phyloP scores from a whole-genome alignment of 2,329 filamentous ascomycete species.

The Nemania bipapillata region DNA sequence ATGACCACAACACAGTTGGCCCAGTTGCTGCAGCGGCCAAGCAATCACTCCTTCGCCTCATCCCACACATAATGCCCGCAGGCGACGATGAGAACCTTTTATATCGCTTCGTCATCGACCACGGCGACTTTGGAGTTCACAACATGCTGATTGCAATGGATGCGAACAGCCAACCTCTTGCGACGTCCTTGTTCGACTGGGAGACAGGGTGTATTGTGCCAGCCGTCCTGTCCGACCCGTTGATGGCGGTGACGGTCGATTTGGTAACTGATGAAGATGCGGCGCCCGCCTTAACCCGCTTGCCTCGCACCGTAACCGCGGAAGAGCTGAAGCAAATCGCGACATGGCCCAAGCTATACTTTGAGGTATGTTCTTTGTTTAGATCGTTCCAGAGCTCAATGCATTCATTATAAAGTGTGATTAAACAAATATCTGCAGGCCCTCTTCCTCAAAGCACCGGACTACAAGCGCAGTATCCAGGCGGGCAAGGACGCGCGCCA shows the following conservation, averaged over 20 bases:
- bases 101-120: not conserved
- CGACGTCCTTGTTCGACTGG: not conserved
- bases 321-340: not conserved
- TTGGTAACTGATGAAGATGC: not conserved
- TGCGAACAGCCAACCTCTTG: not conserved
- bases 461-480: not conserved
- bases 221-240: slow-evolving; percentile 2
- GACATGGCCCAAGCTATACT: not conserved
- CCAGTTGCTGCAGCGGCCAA: slow-evolving; percentile 13
- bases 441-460: not conserved
- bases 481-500: slow-evolving; percentile 3
- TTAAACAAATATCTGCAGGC: not conserved
- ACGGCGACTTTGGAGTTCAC: slow-evolving; percentile 8
- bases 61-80: slow-evolving; percentile 5
- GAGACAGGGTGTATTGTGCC: slow-evolving; percentile 2
- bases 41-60: slow-evolving; percentile 1
- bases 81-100: not conserved
- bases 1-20: slow-evolving; percentile 5
- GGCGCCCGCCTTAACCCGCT: not conserved
- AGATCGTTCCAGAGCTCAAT: no score
- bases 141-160: not conserved
- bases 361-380: not conserved
- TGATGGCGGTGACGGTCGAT: not conserved
- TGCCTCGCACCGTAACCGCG: not conserved
- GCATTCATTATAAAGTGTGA: not conserved